Base-by-base conservation (phyloP, 2,329 filamentous ascomycete species). In the Pyrenochaeta sp. region DNA sequence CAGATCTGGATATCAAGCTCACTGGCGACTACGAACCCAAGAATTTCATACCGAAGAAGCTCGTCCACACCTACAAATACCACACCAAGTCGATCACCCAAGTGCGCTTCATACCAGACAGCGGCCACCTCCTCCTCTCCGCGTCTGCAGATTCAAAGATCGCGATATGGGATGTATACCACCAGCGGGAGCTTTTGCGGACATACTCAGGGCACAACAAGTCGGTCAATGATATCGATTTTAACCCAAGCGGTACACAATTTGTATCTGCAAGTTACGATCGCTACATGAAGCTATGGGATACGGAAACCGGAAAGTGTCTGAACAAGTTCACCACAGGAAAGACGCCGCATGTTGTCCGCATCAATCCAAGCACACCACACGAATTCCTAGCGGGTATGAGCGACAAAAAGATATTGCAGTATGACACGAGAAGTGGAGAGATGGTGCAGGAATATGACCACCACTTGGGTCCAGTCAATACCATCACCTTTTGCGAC, bases 391-490 rank as follows among this genome's bases (percentile, higher is more conserved):
- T 99, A 54, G 93, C 93, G 1, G 95, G 95, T 71, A 96, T 98
- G 92, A 95, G 92, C 37, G 94, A 99, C 79, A 99, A 99, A 84
- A 97, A 97, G 83, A 99, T 99, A 68, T 86, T 99, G 42, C 95
- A 99, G 75, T 99, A 96, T 78, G 95, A 99, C 78, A 93, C 89
- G 2, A 87, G 96, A 28, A 88, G 89, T 6, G 88, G 87, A 66
- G 88, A 96, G 70, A 85, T 95, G 57, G 91, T 97, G 12, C 96
- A 99, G 75, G 95, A 98, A 81, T 99, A 99, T 80, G 94, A 99
- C 74, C 95, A 99, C 78, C 95, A 99, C 77, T 82, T 99, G 61
- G 95, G 93, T n/a, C 92, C 95, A 25, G 90, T 99, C 82, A 99
- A 99, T 81, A 98, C 95, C 9, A 92, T 99, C 66, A 95, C 92